A percentile compares a stretch with the other conserved stretches of the same genome.
These are phyloP conservation scores for Rhododendron kiyosumense DNA, from an alignment of 148 eudicot species.

Conservation along the genomic window DNA sequence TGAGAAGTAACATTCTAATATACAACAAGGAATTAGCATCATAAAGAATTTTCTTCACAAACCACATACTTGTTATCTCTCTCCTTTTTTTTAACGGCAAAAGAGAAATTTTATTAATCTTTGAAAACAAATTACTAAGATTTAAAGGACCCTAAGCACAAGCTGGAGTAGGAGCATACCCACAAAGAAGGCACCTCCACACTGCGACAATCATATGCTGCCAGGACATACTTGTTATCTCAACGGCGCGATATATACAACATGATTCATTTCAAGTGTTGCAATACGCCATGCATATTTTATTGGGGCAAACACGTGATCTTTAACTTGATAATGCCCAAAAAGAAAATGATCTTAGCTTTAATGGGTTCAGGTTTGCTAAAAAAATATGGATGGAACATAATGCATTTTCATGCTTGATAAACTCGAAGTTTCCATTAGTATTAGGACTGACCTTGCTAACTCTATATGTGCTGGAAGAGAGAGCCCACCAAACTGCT, in stretches of 20 bases:
- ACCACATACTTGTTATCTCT: background rate
- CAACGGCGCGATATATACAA: background rate
- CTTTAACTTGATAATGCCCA: background rate
- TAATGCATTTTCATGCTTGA: background rate
- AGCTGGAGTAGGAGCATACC: background rate
- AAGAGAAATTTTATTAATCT: too few species aligned
- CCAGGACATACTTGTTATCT: background rate
- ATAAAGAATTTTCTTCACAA: background rate
- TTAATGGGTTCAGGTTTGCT: background rate
- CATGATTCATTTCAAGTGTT: background rate
- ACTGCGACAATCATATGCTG: background rate
- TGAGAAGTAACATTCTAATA: background rate
- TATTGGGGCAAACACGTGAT: background rate
- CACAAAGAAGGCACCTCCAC: background rate
- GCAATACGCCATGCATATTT: background rate
- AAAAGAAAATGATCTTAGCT: background rate
- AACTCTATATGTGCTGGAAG: background rate
- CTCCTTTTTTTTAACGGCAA: background rate
- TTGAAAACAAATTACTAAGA: background rate
- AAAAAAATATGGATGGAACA: background rate
- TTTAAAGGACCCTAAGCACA: background rate
- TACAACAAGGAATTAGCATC: background rate
- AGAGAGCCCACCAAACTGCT: constrained; percentile 6
- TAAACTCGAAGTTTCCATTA: background rate
- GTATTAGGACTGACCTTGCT: background rate